Evolutionary conservation across 1,284 basidiomycete species (phyloP).

Genomic region (Ustilago hordei): DNA sequence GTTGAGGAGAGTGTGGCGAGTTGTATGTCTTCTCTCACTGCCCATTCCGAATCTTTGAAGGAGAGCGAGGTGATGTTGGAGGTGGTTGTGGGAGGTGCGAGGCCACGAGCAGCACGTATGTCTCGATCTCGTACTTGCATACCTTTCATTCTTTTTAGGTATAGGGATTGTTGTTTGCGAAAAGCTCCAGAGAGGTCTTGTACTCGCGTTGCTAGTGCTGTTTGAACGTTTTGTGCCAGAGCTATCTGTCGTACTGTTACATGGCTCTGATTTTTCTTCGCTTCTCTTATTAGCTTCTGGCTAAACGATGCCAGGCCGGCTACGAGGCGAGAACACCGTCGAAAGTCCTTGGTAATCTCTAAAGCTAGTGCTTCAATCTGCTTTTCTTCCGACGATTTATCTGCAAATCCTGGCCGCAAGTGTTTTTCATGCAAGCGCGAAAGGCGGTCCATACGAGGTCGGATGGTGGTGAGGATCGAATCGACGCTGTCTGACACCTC

Average conservation of each 20-base stretch:
- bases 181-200: constrained; percentile 94
- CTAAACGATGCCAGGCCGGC: constrained; percentile 55
- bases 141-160: constrained; percentile 88
- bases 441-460: constrained; percentile 74
- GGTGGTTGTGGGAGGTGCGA: constrained; percentile 19
- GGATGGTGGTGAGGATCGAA: constrained; percentile 42
- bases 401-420: constrained; percentile 92
- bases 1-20: constrained; percentile 20
- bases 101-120: constrained; percentile 39
- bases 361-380: constrained; percentile 89
- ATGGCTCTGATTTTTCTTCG: constrained; percentile 65
- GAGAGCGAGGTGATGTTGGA: not conserved
- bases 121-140: constrained; percentile 61
- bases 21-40: constrained; percentile 64
- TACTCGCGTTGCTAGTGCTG: constrained; percentile 90
- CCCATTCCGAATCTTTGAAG: constrained; percentile 54
- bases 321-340: constrained; percentile 55
- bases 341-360: constrained; percentile 78
- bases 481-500: constrained; percentile 64
- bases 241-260: constrained; percentile 56
- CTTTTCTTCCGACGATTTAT: constrained; percentile 89
- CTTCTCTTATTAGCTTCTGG: constrained; percentile 73
- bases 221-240: constrained; percentile 93
- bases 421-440: constrained; percentile 97
- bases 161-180: constrained; percentile 95